Conservation (phyloP, 768 basidiomycete genomes). For the Suillus hirtellus region DNA sequence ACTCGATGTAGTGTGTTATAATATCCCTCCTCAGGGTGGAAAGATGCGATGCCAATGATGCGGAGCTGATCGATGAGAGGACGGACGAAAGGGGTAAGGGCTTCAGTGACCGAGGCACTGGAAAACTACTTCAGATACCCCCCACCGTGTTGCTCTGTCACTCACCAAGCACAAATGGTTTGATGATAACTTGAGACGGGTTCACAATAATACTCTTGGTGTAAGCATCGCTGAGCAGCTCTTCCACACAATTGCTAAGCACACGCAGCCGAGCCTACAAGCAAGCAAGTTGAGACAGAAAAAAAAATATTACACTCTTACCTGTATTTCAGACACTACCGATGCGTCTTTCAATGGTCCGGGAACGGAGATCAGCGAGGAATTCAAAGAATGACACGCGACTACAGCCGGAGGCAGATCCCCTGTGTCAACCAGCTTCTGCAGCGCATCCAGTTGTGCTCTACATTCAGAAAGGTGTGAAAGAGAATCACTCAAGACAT, state of each 20-base stretch:
- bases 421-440: conserved; percentile 52
- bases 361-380: conserved; percentile 49
- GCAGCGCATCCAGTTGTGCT: conserved; percentile 45
- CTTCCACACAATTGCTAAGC: conserved; percentile 60
- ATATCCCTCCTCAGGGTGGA: conserved; percentile 67
- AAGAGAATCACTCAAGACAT: conserved; percentile 50
- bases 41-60: conserved; percentile 56
- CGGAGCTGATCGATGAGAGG: conserved; percentile 56
- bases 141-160: conserved; percentile 32
- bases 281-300: conserved; percentile 7
- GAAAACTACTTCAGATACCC: conserved; percentile 6
- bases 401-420: conserved; percentile 63
- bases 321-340: conserved; percentile 60
- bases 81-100: conserved; percentile 53
- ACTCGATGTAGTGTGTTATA: conserved; percentile 56
- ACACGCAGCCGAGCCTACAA: conserved; percentile 56
- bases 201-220: conserved; percentile 55
- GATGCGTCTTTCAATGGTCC: conserved; percentile 49
- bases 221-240: conserved; percentile 72
- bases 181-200: conserved; percentile 50
- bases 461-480: conserved; percentile 57
- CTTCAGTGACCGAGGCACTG: conserved; percentile 60
- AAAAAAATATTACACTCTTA: conserved; percentile 29
- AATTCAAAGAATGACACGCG: conserved; percentile 43
- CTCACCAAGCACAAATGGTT: conserved; percentile 49